Evolutionary conservation across 768 basidiomycete genomes (phyloP).

Genomic region (Suillus weaverae): DNA sequence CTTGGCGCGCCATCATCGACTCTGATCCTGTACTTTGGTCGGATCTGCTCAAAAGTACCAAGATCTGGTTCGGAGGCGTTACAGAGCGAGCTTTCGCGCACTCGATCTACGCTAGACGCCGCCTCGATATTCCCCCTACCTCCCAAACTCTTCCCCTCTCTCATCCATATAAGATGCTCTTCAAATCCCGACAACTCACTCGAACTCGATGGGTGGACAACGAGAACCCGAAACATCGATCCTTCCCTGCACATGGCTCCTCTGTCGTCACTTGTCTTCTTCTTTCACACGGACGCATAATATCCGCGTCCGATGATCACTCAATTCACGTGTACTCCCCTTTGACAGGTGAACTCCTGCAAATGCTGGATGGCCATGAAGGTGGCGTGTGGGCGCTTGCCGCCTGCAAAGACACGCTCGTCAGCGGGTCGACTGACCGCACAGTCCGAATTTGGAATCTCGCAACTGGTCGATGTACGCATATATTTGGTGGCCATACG

Average conservation of each 20-base stretch:
- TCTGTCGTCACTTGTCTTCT: slow-evolving; percentile 95
- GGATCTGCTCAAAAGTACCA: slow-evolving; percentile 77
- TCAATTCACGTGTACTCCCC: slow-evolving; percentile 95
- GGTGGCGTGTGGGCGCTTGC: slow-evolving; percentile 98
- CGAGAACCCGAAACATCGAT: slow-evolving; percentile 69
- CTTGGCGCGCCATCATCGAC: slow-evolving; percentile 93
- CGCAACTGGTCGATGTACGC: slow-evolving; percentile 75
- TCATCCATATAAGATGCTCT: slow-evolving; percentile 89
- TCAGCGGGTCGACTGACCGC: slow-evolving; percentile 91
- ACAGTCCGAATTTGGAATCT: slow-evolving; percentile 93
- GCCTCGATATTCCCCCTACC: slow-evolving; percentile 37
- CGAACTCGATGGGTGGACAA: slow-evolving; percentile 79
- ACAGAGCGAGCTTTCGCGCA: slow-evolving; percentile 80
- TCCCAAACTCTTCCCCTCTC: slow-evolving; percentile 63
- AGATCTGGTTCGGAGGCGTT: slow-evolving; percentile 87
- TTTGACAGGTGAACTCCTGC: slow-evolving; percentile 71
- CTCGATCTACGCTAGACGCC: slow-evolving; percentile 63
- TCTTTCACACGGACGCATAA: slow-evolving; percentile 92
- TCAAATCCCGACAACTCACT: slow-evolving; percentile 86
- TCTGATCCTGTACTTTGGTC: slow-evolving; percentile 89
- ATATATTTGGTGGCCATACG: slow-evolving; percentile 94
- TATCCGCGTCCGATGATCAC: slow-evolving; percentile 96
- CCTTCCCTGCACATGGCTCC: slow-evolving; percentile 85
- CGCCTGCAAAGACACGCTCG: slow-evolving; percentile 81
- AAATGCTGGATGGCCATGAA: slow-evolving; percentile 84